These are phyloP conservation scores for Mallotus nudiflorus DNA, from an alignment of 345 rosid genomes.

Conservation along the genomic window DNA sequence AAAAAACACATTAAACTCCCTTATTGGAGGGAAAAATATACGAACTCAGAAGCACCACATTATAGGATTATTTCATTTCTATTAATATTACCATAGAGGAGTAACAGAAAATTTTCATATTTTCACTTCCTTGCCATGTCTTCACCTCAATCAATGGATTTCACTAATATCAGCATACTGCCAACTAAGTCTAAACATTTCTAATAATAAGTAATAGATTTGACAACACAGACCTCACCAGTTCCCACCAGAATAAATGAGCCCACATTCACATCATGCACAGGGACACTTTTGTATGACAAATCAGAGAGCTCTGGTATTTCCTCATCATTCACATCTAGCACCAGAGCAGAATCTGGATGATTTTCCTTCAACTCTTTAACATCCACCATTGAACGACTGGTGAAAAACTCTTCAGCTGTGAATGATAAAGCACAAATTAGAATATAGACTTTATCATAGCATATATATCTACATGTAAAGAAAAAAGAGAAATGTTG, in stretches of 20 bases:
- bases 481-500: neutral
- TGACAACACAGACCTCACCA: slow-evolving; percentile 86
- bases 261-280: slow-evolving; percentile 79
- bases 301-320: slow-evolving; percentile 71
- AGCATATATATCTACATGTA: too few species aligned
- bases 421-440: slow-evolving; percentile 22
- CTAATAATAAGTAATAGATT: neutral
- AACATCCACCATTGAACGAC: slow-evolving; percentile 90
- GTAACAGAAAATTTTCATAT: neutral
- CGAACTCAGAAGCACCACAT: neutral
- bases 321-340: slow-evolving; percentile 57
- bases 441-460: neutral
- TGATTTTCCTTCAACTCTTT: slow-evolving; percentile 89
- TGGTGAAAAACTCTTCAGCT: slow-evolving; percentile 98
- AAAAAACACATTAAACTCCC: neutral
- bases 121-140: neutral
- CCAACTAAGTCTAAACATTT: neutral
- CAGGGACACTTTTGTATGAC: slow-evolving; percentile 73
- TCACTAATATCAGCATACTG: neutral
- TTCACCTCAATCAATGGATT: neutral
- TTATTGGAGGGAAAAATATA: neutral
- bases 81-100: neutral
- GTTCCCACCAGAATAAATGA: slow-evolving; percentile 85
- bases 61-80: neutral
- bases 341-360: slow-evolving; percentile 76